Evolutionary conservation across 164 flowering plant species (phyloP).

Genomic region (Nymphaea thermarum): DNA sequence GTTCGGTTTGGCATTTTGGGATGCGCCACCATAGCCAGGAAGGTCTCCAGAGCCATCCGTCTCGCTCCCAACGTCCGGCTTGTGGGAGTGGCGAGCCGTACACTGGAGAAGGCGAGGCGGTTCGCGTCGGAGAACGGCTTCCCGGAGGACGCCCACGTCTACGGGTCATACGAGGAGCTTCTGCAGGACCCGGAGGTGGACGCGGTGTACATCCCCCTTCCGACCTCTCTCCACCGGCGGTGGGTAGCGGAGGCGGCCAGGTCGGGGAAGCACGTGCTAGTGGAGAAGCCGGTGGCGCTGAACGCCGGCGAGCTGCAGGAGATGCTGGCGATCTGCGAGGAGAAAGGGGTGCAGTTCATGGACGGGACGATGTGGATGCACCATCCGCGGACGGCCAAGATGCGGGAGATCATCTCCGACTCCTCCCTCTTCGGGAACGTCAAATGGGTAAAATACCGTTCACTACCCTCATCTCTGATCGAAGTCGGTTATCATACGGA

Average conservation of each 20-base stretch:
- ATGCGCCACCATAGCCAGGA: constrained; percentile 52
- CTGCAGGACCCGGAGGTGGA: constrained; percentile 55
- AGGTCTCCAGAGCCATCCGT: constrained; percentile 39
- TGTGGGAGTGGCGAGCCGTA: constrained; percentile 52
- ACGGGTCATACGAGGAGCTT: constrained; percentile 47
- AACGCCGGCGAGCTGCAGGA: constrained; percentile 36
- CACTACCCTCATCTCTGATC: not conserved
- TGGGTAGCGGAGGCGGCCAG: constrained; percentile 53
- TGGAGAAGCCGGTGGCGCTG: constrained; percentile 65
- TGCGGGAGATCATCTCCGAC: constrained; percentile 40
- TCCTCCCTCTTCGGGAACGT: constrained; percentile 37
- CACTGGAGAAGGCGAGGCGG: constrained; percentile 32
- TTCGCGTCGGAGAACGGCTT: constrained; percentile 37
- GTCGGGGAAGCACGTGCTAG: constrained; percentile 51
- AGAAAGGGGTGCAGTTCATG: constrained; percentile 62
- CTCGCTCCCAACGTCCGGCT: constrained; percentile 40
- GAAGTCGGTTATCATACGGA: too few relatives aligned
- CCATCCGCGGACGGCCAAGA: constrained; percentile 48
- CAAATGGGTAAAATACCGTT: constrained; percentile 17
- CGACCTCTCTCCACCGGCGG: constrained; percentile 38
- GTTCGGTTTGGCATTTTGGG: constrained; percentile 51
- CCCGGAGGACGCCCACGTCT: constrained; percentile 28
- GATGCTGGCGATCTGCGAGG: constrained; percentile 43
- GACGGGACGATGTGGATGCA: constrained; percentile 85
- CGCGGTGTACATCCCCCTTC: constrained; percentile 60